phyloP scores from a whole-genome alignment of 2,329 filamentous ascomycete species.

The Lecanicillium sp. region DNA sequence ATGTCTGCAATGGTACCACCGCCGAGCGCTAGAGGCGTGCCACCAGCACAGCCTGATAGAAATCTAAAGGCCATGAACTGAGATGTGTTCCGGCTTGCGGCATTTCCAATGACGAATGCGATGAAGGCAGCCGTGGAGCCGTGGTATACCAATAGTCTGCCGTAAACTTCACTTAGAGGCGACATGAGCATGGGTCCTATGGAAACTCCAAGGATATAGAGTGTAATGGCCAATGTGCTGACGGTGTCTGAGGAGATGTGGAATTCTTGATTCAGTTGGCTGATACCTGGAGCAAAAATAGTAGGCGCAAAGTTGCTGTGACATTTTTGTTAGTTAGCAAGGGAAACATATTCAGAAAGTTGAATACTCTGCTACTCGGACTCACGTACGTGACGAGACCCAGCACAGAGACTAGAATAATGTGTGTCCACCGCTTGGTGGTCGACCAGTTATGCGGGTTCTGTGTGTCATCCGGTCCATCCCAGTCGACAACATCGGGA shows the following conservation, averaged over 20 bases:
- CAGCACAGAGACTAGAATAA: conserved; percentile 33
- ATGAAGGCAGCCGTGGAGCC: conserved; percentile 38
- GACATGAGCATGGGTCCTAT: conserved; percentile 55
- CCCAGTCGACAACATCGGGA: conserved; percentile 50
- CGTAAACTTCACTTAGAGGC: conserved; percentile 52
- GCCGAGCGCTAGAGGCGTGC: conserved; percentile 54
- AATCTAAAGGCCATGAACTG: conserved; percentile 54
- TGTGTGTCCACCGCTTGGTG: conserved; percentile 50
- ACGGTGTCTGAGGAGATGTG: conserved; percentile 24
- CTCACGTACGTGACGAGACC: conserved; percentile 24
- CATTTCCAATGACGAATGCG: conserved; percentile 34
- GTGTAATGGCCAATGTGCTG: conserved; percentile 29
- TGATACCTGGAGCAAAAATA: conserved; percentile 39
- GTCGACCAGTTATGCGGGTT: conserved; percentile 59
- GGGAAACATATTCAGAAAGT: no score
- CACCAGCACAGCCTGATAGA: conserved; percentile 49
- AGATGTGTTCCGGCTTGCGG: conserved; percentile 48
- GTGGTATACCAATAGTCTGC: conserved; percentile 30
- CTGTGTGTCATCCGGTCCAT: conserved; percentile 59
- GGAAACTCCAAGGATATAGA: conserved; percentile 38
- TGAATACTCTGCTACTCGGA: no score
- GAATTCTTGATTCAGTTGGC: conserved; percentile 35
- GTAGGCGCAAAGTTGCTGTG: conserved; percentile 15
- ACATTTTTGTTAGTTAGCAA: not conserved
- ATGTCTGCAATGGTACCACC: conserved; percentile 58